Conservation (phyloP, 2,329 filamentous ascomycete genomes). For the Cordyceps farinosa region DNA sequence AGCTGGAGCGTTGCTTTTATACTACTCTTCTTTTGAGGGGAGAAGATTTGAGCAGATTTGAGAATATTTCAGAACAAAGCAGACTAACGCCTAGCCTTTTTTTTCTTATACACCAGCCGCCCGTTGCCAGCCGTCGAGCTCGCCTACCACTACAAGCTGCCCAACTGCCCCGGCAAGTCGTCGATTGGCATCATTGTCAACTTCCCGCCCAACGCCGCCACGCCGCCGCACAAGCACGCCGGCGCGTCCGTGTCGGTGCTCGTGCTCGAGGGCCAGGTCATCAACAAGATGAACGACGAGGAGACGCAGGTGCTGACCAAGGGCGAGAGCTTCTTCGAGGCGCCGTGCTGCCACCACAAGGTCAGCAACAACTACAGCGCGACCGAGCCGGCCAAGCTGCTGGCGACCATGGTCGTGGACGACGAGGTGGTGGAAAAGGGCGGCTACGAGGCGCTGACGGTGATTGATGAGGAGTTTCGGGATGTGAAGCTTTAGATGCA, state of each 20-base stretch:
- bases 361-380: slow-evolving; percentile 23
- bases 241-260: slow-evolving; percentile 22
- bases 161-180: slow-evolving; percentile 24
- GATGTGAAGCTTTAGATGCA: slow-evolving; percentile 16
- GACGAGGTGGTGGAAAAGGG: slow-evolving; percentile 21
- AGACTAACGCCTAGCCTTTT: neutral
- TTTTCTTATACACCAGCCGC: neutral
- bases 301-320: slow-evolving; percentile 21
- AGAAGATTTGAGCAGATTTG: neutral
- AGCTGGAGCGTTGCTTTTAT: too few relatives aligned
- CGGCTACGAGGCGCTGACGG: slow-evolving; percentile 20
- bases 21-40: neutral
- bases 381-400: slow-evolving; percentile 15
- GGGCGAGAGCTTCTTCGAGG: slow-evolving; percentile 25
- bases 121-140: slow-evolving; percentile 15
- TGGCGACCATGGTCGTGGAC: slow-evolving; percentile 23
- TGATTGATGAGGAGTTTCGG: slow-evolving; percentile 22
- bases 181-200: slow-evolving; percentile 23
- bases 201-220: slow-evolving; percentile 22
- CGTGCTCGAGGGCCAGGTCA: slow-evolving; percentile 22
- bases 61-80: neutral
- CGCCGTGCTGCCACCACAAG: slow-evolving; percentile 24
- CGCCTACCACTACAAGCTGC: slow-evolving; percentile 22
- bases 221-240: slow-evolving; percentile 24
- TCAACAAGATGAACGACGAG: slow-evolving; percentile 26